Conservation (phyloP, 148 eudicot genomes). For the Persicaria maculosa region DNA sequence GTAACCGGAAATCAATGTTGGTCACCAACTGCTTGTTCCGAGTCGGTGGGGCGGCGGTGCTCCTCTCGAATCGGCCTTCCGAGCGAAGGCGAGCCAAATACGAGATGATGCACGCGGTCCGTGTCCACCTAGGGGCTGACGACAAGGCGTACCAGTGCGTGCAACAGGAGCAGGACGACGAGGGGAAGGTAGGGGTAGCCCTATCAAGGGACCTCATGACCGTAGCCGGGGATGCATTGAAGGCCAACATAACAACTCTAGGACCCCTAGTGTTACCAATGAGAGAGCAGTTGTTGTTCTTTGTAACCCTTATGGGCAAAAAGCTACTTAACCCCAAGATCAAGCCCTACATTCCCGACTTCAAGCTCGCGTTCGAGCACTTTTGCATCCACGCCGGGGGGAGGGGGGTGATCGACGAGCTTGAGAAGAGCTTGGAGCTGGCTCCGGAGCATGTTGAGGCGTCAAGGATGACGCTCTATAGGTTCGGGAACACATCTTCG, state of each 20-base stretch:
- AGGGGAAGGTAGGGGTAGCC: neutral
- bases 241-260: slow-evolving; percentile 8
- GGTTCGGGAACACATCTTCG: slow-evolving; percentile 12
- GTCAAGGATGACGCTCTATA: slow-evolving; percentile 8
- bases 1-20: slow-evolving; percentile 1
- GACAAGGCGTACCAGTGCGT: slow-evolving; percentile 13
- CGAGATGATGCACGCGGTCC: slow-evolving; percentile 7
- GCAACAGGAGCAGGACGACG: neutral
- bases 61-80: neutral
- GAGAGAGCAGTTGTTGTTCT: neutral
- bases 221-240: slow-evolving; percentile 2
- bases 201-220: slow-evolving; percentile 11
- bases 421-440: neutral
- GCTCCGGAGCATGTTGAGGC: neutral
- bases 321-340: neutral
- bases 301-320: neutral
- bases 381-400: slow-evolving; percentile 11
- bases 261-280: slow-evolving; percentile 13
- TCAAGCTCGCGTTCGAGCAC: slow-evolving; percentile 10
- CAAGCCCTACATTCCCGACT: neutral
- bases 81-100: neutral
- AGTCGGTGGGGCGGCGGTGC: neutral
- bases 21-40: slow-evolving; percentile 12
- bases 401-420: neutral
- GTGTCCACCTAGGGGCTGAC: slow-evolving; percentile 5